Conservation (phyloP, 495 filamentous ascomycete genomes). For the Aspergillus haitiensis region DNA sequence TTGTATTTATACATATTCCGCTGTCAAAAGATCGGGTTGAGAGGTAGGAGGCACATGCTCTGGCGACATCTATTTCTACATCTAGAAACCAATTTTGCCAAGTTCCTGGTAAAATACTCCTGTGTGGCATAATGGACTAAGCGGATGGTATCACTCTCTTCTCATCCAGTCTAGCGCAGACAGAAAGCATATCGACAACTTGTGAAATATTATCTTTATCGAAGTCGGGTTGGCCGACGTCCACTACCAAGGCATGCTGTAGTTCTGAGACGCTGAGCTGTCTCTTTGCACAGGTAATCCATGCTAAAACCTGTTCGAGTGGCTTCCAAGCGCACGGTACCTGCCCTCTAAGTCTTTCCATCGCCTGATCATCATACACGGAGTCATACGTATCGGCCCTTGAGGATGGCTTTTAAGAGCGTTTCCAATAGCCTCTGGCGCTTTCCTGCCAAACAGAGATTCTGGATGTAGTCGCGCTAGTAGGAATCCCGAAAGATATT, state of each 20-base stretch:
- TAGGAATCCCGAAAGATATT: conserved; percentile 45
- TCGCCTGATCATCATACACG: conserved; percentile 46
- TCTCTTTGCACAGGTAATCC: conserved; percentile 45
- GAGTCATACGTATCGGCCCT: conserved; percentile 19
- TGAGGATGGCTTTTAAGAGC: conserved; percentile 37
- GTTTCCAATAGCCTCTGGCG: conserved; percentile 29
- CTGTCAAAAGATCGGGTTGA: conserved; percentile 14
- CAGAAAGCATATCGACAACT: conserved; percentile 41
- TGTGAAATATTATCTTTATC: conserved; percentile 41
- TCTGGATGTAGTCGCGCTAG: conserved; percentile 51
- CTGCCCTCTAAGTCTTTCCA: conserved; percentile 47
- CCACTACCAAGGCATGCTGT: conserved; percentile 48
- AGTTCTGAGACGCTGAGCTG: conserved; percentile 45
- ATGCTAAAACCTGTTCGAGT: conserved; percentile 41
- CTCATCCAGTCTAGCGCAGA: conserved; percentile 55
- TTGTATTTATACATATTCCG: conserved; percentile 20
- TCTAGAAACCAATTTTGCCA: conserved; percentile 21
- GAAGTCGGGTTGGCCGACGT: conserved; percentile 30
- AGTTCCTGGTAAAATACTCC: conserved; percentile 42
- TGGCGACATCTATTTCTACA: conserved; percentile 17
- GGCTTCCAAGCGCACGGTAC: conserved; percentile 24
- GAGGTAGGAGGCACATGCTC: conserved; percentile 18
- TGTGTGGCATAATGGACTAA: conserved; percentile 58
- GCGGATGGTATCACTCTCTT: conserved; percentile 46
- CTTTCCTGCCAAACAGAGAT: conserved; percentile 38